Base-by-base conservation (phyloP, 441 rosid genomes). In the Aleurites moluccanus region DNA sequence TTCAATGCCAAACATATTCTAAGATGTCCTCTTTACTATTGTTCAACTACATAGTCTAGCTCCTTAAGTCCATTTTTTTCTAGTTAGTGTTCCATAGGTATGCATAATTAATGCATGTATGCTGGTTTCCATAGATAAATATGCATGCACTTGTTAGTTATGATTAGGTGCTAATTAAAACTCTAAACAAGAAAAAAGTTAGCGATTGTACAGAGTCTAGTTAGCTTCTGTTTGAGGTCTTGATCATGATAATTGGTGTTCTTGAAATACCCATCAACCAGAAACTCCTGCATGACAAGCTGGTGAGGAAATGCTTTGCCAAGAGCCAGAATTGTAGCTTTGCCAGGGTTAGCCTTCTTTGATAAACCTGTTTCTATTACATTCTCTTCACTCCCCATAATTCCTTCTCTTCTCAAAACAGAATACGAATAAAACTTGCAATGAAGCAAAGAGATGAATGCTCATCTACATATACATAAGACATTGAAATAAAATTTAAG, bases 281-380 rank as follows among this genome's bases (percentile, higher is more conserved):
- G 86, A 69, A 86, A 90, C 73, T 92, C 97, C 74, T 96, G 99
- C 98, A 96, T 92, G 53, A 93, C 97, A 49, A 96, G 97, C 88
- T 96, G 99, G 80, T 88, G 88, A 73, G 99, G 99, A 76, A 96
- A 96, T 53, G 97, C 98, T 86, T 92, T 93, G 62, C 98, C 97
- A 2, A 92, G 85, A 53, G 97, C 92, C 83, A 94, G 83, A 79
- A 94, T 92, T 27, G 97, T 83, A 10, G 98, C 97, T 86, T 90
- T 93, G 9, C 97, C 90, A 1, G 82, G 82, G 52, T 25, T 83
- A 40, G 85, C 82, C 71, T 70, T 80, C 79, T 83, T 89, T 56
- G 73, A 27, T n/a, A 76, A 73, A 59, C 81, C 67, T 79, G 76
- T 83, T 49, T 67, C 80, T 30, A 75, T 75, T 9, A 67, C 40